Base-by-base conservation (phyloP, 1,139 yeast species). In the Sugiyamaella japonica region DNA sequence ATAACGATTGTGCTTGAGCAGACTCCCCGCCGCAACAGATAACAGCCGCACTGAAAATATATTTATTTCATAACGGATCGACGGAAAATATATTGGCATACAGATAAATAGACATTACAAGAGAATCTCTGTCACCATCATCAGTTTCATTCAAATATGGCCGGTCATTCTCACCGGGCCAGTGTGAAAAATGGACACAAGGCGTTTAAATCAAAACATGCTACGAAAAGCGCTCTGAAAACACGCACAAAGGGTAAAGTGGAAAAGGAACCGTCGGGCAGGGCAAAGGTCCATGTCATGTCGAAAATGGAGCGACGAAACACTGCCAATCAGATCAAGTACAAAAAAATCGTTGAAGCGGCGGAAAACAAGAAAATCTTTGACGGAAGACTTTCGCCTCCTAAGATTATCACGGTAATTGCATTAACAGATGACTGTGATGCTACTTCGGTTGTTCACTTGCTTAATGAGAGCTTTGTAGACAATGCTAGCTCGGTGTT, bases 121-220 rank as follows among this genome's bases (percentile, higher is more conserved):
- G 45, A 5, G 12, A 38, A 29, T n/a, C 13, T 10, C 10, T 6
- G 6, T 23, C 25, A 29, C 8, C 2, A 16, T 9, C 9, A 15
- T 23, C 13, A 20, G 25, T 20, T 20, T 20, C 3, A 3, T 47
- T 17, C 10, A 13, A 16, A 39, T 37, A 31, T 48, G 51, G 51
- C 51, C n/a, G 51, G 51, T 29, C 62, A 63, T 25, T 57, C 65
- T 15, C 97, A 91, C 69, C 80, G 97, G 68, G 78, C 93, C 15
- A 83, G 96, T 8, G 75, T 87, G 54, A 91, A 89, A 72, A 85
- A 85, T 70, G 84, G 84, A 53, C 96, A 91, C 66, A 93, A 93
- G 73, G 80, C 93, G 9, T 93, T 89, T 79, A 93, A 93, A 69
- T 83, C 96, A 7, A 86, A 84, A 67, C 98, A 93, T 75, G 82